A percentile compares a stretch with the other conserved stretches of the same genome.
phyloP scores from a whole-genome alignment of 2,329 filamentous ascomycete species.

The Ophiobolus disseminans region DNA sequence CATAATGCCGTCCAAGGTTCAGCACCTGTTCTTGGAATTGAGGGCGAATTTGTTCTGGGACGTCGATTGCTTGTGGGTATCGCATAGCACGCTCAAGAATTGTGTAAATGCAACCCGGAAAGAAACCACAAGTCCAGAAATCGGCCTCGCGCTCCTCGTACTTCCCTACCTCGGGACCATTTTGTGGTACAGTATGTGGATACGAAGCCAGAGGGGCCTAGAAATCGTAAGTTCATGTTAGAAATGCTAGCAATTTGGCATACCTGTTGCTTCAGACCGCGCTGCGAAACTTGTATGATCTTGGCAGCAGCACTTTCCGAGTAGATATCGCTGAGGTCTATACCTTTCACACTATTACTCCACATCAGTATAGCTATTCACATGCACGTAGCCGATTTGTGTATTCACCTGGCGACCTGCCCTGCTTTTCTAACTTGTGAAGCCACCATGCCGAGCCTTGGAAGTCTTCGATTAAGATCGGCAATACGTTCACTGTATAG shows the following conservation, averaged over 20 bases:
- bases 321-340: slow-evolving; percentile 37
- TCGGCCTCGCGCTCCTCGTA: slow-evolving; percentile 47
- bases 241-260: background rate
- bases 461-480: too few relatives aligned
- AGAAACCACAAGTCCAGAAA: slow-evolving; percentile 49
- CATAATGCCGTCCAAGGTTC: slow-evolving; percentile 38
- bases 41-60: slow-evolving; percentile 24
- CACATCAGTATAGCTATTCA: background rate
- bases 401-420: too few relatives aligned
- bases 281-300: slow-evolving; percentile 42
- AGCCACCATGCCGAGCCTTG: too few relatives aligned
- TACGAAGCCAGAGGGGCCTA: slow-evolving; percentile 39
- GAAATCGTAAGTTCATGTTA: background rate
- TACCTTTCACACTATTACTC: slow-evolving; percentile 26
- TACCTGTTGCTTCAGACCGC: slow-evolving; percentile 34
- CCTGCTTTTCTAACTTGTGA: too few relatives aligned
- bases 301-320: slow-evolving; percentile 41
- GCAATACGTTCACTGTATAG: too few relatives aligned
- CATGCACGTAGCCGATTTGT: too few relatives aligned
- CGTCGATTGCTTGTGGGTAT: slow-evolving; percentile 34
- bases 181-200: slow-evolving; percentile 44
- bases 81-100: slow-evolving; percentile 41
- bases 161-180: slow-evolving; percentile 26
- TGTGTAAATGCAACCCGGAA: slow-evolving; percentile 44
- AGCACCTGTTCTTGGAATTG: slow-evolving; percentile 33